Evolutionary conservation across 371 early-diverging fungal genomes (phyloP), one percentile per base, ranked within the genome.

Genomic region (Massospora cicadina): DNA sequence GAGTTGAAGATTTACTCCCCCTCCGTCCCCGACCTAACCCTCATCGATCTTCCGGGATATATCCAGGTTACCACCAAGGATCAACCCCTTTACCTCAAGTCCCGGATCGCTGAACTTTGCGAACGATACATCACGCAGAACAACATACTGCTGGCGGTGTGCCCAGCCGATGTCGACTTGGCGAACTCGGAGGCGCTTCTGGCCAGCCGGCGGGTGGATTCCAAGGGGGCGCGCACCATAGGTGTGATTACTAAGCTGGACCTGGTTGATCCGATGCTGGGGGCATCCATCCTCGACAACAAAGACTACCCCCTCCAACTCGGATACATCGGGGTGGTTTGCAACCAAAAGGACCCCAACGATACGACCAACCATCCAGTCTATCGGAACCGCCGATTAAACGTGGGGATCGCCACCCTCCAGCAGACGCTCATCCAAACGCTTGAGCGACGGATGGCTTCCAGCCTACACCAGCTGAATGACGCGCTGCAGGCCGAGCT

Each of bases 191-290:
- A 98, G 70, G 97, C 99, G 0, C 75, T 99, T 10, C 83, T 90
- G 65, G 91, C 97, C 17, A 85, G 89, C 63, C 85, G 91, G 28
- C 87, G 88, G 70, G 89, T 85, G 55, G 99, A 99, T 74, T 98
- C 99, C 0, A 73, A 86, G 28, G 95, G 97, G 27, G 64, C 84
- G 55, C 80, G 99, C 24, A 99, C 99, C 0, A 87, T 99, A 65
- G 99, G 99, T 65, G 98, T 99, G 0, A 79, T 99, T 29, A 98
- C 99, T 28, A 99, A 99, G 72, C 90, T 99, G 82, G 99, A 99
- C 71, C 79, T 95, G 33, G 92, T 98, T 0, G 88, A 93, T 57
- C 89, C 95, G 25, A 81, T 84, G 29, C 70, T 72, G 0, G 97
- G 91, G 17, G 88, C 87, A 2, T 76, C 82, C 7, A 86, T 95